These are phyloP conservation scores for Pontederia crassipes DNA, from an alignment of 176 grass and related monocot species.

Conservation along the genomic window DNA sequence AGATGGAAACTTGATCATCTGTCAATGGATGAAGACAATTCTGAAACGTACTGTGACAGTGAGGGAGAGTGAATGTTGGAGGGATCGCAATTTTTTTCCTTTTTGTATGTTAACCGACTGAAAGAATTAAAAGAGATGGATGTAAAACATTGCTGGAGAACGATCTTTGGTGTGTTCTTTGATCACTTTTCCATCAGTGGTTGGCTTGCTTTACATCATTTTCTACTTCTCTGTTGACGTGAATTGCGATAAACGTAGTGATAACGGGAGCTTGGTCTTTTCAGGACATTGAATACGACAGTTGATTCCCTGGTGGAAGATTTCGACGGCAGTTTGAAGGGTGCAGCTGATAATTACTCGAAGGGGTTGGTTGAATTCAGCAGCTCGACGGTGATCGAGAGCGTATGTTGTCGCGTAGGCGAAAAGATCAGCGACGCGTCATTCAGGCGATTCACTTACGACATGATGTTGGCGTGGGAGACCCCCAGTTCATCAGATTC, in stretches of 20 bases:
- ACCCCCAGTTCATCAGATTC: slow-evolving; percentile 32
- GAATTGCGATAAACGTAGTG: background rate
- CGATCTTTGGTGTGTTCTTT: background rate
- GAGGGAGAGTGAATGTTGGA: no score
- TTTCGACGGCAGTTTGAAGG: slow-evolving; percentile 39
- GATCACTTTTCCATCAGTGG: background rate
- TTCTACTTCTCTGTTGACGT: background rate
- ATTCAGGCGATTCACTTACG: slow-evolving; percentile 64
- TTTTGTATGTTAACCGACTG: no score
- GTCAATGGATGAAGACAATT: no score
- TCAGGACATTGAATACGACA: slow-evolving; percentile 44
- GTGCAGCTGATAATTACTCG: slow-evolving; percentile 52
- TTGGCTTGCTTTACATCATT: background rate
- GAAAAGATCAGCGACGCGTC: slow-evolving; percentile 54
- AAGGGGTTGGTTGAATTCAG: slow-evolving; percentile 77
- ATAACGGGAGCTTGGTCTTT: slow-evolving; percentile 9
- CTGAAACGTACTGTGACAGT: no score
- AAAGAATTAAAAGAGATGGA: background rate
- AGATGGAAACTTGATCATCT: no score
- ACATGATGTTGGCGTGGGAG: slow-evolving; percentile 98
- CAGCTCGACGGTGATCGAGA: slow-evolving; percentile 47
- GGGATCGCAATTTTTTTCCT: no score
- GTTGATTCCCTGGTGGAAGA: slow-evolving; percentile 44
- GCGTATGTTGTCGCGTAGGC: slow-evolving; percentile 31
- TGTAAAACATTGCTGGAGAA: no score